These are phyloP conservation scores for Eremothecium sinecaudum DNA, from an alignment of 1,139 yeast genomes.

Conservation along the genomic window DNA sequence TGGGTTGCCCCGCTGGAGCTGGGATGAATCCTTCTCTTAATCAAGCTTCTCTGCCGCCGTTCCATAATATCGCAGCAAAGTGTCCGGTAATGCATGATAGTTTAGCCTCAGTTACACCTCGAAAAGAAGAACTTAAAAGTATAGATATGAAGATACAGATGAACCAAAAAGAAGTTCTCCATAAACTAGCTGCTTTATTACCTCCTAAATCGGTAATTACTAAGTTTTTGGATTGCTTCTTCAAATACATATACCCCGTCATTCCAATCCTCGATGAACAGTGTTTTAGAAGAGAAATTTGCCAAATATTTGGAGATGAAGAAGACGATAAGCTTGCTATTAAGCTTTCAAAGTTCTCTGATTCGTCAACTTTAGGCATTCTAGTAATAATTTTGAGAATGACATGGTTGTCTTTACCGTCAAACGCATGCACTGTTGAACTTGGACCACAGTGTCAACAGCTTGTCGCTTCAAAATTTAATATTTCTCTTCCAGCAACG, in stretches of 20 bases:
- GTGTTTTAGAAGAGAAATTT: conserved; percentile 27
- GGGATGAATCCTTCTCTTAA: neutral
- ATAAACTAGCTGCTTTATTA: conserved; percentile 18
- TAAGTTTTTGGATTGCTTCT: conserved; percentile 35
- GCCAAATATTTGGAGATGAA: conserved; percentile 17
- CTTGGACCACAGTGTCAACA: conserved; percentile 20
- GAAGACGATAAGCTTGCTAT: conserved; percentile 9
- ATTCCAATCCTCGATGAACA: conserved; percentile 45
- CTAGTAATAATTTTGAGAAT: conserved; percentile 40
- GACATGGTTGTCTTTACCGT: conserved; percentile 43
- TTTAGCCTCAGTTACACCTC: conserved; percentile 11
- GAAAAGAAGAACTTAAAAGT: conserved; percentile 6
- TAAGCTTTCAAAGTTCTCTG: conserved; percentile 24
- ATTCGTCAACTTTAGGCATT: conserved; percentile 34
- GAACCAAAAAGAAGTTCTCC: conserved; percentile 14
- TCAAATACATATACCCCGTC: conserved; percentile 39
- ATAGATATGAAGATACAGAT: conserved; percentile 2
- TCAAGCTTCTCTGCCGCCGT: conserved; percentile 12
- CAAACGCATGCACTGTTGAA: conserved; percentile 28
- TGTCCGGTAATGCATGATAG: conserved; percentile 19
- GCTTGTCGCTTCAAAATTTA: conserved; percentile 16
- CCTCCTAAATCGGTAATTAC: conserved; percentile 39
- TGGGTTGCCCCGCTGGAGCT: conserved; percentile 1
- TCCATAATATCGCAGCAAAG: conserved; percentile 18
- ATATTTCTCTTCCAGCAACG: conserved; percentile 13